Evolutionary conservation across 345 rosid genomes (phyloP).

Genomic region (Ailanthus altissimus): DNA sequence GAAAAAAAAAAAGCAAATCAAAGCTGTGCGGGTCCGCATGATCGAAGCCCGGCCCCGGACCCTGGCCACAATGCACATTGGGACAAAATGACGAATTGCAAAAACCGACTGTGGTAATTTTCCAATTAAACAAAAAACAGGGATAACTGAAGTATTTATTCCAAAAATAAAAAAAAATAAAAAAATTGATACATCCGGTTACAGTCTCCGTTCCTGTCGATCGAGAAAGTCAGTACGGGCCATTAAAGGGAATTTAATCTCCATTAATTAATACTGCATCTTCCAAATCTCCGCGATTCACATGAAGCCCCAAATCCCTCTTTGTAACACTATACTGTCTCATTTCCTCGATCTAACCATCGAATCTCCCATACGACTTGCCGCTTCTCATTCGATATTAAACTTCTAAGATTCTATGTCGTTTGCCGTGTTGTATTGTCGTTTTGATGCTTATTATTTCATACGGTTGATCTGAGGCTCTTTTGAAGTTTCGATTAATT

Average conservation of each 20-base stretch:
- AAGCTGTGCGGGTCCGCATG: not conserved
- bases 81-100: not conserved
- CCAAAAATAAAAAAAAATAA: not conserved
- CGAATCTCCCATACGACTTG: not conserved
- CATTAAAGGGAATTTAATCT: not conserved
- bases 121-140: not conserved
- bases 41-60: not conserved
- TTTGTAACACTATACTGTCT: not conserved
- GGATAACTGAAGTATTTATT: not conserved
- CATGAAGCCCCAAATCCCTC: not conserved
- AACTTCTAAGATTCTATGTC: not conserved
- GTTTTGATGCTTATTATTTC: not conserved
- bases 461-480: not conserved
- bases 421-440: not conserved
- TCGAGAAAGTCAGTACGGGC: not conserved
- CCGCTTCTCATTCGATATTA: not conserved
- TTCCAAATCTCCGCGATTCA: not conserved
- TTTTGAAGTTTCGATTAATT: slow-evolving; percentile 12
- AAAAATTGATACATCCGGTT: not conserved
- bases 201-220: slow-evolving; percentile 14
- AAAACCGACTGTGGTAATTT: not conserved
- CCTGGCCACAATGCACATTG: not conserved
- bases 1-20: too few relatives aligned
- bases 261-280: not conserved
- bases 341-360: slow-evolving; percentile 30